Conservation (phyloP, 345 rosid genomes). For the Populus deltoides region DNA sequence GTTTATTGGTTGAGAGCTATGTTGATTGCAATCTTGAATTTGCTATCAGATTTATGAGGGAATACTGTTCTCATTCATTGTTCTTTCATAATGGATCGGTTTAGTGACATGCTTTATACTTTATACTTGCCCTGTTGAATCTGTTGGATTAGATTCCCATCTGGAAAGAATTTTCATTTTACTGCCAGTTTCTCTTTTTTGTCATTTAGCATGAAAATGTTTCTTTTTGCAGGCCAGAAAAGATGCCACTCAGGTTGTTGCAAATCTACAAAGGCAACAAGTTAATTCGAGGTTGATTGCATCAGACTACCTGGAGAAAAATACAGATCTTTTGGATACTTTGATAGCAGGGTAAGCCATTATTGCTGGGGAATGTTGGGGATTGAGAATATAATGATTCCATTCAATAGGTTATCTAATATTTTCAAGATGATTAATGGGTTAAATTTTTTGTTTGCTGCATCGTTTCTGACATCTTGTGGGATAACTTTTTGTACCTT, state of each 20-base stretch:
- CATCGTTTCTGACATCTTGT: not conserved
- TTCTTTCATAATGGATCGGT: not conserved
- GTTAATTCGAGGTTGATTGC: constrained; percentile 86
- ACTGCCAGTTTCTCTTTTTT: not conserved
- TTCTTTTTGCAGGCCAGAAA: constrained; percentile 66
- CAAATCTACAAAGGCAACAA: constrained; percentile 94
- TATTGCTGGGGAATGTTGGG: not conserved
- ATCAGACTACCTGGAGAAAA: constrained; percentile 83
- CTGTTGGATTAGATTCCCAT: not conserved
- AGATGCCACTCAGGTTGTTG: constrained; percentile 98
- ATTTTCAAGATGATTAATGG: not conserved
- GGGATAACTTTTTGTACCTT: not conserved
- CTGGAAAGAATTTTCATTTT: not conserved
- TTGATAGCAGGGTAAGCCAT: constrained; percentile 65
- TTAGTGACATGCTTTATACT: not conserved
- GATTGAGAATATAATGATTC: not conserved
- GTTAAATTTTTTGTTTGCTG: not conserved
- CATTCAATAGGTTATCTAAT: not conserved
- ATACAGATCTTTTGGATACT: constrained; percentile 79
- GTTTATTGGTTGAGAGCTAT: not conserved
- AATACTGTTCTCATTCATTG: not conserved
- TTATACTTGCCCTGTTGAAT: not conserved
- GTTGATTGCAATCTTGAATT: not conserved
- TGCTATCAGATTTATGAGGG: not conserved
- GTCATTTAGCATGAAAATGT: constrained; percentile 10